Conservation (phyloP, 441 rosid species). For the Kokia cookei region DNA sequence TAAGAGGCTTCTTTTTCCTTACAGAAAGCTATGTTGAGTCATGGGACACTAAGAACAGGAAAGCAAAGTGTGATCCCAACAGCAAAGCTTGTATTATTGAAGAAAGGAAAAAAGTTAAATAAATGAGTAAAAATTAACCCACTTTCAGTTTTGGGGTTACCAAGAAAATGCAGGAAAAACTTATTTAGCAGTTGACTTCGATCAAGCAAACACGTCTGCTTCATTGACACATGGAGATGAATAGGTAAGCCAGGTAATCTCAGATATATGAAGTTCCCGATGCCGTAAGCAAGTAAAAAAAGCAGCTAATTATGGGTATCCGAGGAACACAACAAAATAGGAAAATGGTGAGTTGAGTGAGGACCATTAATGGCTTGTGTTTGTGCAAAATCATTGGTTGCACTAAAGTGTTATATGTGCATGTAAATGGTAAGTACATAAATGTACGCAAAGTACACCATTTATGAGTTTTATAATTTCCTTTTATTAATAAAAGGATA, state of each 20-base stretch:
- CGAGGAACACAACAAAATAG: background rate
- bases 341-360: too few species aligned
- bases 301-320: background rate
- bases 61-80: background rate
- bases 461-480: too few species aligned
- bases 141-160: background rate
- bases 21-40: background rate
- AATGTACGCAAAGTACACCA: too few species aligned
- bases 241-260: background rate
- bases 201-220: background rate
- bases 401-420: too few species aligned
- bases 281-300: background rate
- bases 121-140: background rate
- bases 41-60: background rate
- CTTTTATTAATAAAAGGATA: too few species aligned
- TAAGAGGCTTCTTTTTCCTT: background rate
- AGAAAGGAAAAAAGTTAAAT: background rate
- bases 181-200: background rate
- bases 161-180: background rate
- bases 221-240: background rate
- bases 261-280: background rate
- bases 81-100: background rate
- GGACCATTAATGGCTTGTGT: background rate
- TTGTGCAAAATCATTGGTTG: too few species aligned
- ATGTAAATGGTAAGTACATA: too few species aligned